Evolutionary conservation across 495 filamentous ascomycete species (phyloP).

Genomic region (Hypoxylon lienhwacheense): DNA sequence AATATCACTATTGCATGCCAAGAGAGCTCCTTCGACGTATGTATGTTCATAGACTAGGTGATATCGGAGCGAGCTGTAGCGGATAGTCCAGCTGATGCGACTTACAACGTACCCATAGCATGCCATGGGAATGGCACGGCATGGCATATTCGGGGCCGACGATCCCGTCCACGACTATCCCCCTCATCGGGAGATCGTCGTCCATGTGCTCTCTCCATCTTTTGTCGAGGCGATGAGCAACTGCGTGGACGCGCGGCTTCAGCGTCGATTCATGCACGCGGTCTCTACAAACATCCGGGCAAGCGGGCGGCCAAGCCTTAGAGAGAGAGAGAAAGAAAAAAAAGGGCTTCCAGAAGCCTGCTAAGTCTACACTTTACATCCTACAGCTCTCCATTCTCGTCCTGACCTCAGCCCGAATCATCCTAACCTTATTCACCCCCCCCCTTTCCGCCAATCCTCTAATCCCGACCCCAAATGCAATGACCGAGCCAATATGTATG

Average conservation of each 20-base stretch:
- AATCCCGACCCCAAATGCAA: background rate
- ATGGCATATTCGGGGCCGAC: constrained; percentile 14
- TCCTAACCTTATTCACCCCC: constrained; percentile 18
- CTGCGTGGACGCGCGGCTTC: constrained; percentile 31
- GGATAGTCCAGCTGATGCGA: too few species aligned
- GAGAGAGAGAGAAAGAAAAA: background rate
- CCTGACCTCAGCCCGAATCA: constrained; percentile 11
- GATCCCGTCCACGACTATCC: constrained; percentile 4
- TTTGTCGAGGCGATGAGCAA: background rate
- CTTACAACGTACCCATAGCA: too few species aligned
- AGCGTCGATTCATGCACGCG: constrained; percentile 2
- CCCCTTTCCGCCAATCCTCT: background rate
- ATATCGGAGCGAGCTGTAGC: too few species aligned
- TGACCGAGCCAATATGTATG: constrained; percentile 18
- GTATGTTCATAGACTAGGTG: too few species aligned
- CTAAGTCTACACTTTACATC: background rate
- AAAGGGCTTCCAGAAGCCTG: constrained; percentile 15
- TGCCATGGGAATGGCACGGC: too few species aligned
- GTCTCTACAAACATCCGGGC: background rate
- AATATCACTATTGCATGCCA: too few species aligned
- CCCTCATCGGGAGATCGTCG: constrained; percentile 22
- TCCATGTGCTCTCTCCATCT: constrained; percentile 6
- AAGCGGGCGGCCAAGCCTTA: background rate
- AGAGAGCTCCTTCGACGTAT: too few species aligned
- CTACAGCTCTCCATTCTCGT: constrained; percentile 9